phyloP scores from a whole-genome alignment of 208 protist species.

The Herpetomonas tarakana region DNA sequence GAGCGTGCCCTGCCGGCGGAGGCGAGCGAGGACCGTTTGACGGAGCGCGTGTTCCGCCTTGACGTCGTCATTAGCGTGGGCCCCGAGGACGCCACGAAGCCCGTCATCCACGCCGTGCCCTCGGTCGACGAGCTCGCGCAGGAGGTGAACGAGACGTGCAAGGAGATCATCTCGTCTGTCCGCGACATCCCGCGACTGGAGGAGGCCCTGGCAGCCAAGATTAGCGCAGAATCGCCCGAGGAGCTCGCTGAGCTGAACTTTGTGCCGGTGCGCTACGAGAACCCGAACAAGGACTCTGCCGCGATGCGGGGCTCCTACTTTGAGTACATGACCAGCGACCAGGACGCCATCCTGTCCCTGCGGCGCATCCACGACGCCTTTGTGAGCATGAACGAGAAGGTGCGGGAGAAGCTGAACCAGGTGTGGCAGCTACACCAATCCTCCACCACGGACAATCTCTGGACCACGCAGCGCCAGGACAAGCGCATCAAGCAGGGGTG shows the following conservation, averaged over 20 bases:
- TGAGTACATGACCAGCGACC: constrained; percentile 93
- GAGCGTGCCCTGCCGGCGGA: constrained; percentile 90
- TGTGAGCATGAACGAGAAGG: constrained; percentile 88
- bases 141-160: constrained; percentile 89
- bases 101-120: constrained; percentile 89
- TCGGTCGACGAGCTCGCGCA: constrained; percentile 86
- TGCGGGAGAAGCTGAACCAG: constrained; percentile 92
- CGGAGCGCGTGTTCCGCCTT: constrained; percentile 93
- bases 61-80: constrained; percentile 92
- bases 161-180: constrained; percentile 91
- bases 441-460: constrained; percentile 92
- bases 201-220: constrained; percentile 52
- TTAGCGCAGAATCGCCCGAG: constrained; percentile 49
- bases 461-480: constrained; percentile 92
- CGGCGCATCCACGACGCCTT: constrained; percentile 91
- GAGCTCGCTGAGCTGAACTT: constrained; percentile 53
- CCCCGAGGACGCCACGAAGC: constrained; percentile 57
- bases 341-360: constrained; percentile 92
- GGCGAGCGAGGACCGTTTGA: constrained; percentile 79
- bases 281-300: constrained; percentile 42
- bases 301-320: constrained; percentile 89
- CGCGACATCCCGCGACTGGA: constrained; percentile 88
- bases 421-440: constrained; percentile 96
- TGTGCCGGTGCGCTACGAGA: constrained; percentile 49
- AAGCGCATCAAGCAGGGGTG: constrained; percentile 91